These are phyloP conservation scores for Nakaseomyces kungkrabaensis DNA, from an alignment of 1,139 yeast species.

Conservation along the genomic window DNA sequence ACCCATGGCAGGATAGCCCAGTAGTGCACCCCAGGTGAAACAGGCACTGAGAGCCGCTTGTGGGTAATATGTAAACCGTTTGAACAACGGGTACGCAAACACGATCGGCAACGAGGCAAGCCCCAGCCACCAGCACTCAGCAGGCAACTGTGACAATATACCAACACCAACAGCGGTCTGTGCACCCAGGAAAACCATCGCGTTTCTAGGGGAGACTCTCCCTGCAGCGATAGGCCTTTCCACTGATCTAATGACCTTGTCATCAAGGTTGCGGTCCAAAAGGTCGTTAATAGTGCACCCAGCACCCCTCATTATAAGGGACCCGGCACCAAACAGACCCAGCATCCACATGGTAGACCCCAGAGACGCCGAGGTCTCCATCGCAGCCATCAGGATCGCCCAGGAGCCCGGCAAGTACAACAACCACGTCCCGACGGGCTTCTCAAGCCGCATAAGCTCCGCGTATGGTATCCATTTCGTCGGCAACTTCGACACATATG, in stretches of 20 bases:
- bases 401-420: conserved; percentile 67
- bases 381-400: conserved; percentile 63
- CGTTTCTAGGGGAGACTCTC: conserved; percentile 61
- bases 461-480: conserved; percentile 76
- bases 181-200: conserved; percentile 60
- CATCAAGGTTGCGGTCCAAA: conserved; percentile 72
- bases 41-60: conserved; percentile 74
- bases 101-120: conserved; percentile 74
- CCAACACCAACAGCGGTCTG: conserved; percentile 69
- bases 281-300: conserved; percentile 95
- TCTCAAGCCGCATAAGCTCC: conserved; percentile 81
- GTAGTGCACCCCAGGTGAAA: conserved; percentile 89
- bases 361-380: conserved; percentile 57
- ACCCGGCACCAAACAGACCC: conserved; percentile 67
- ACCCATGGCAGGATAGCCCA: conserved; percentile 96
- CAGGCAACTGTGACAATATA: conserved; percentile 62
- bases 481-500: conserved; percentile 55
- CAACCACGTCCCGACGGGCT: conserved; percentile 87
- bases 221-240: conserved; percentile 90
- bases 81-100: conserved; percentile 82
- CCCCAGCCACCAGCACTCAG: conserved; percentile 74
- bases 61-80: conserved; percentile 90
- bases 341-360: conserved; percentile 49
- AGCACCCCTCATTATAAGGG: conserved; percentile 91
- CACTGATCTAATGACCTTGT: conserved; percentile 75